Base-by-base conservation (phyloP, 2,329 filamentous ascomycete genomes). In the Thermoascus crustaceus region DNA sequence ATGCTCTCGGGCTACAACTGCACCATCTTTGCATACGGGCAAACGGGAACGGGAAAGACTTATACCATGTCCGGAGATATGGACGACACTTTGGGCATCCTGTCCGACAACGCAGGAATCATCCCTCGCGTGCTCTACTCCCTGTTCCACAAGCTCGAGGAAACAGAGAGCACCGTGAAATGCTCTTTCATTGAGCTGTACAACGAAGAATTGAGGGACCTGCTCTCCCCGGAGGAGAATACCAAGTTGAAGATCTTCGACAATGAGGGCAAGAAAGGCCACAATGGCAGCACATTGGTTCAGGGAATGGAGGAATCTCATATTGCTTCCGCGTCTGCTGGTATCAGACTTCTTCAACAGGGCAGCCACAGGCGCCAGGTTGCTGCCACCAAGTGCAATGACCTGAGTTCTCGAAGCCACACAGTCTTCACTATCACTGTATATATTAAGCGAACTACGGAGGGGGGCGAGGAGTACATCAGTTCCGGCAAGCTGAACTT, bases 41-140 rank as follows among this genome's bases (percentile, higher is more conserved):
- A 98, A 60, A 98, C 91, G 0, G 91, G 91, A 29, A 98, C 91
- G 0, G 91, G 91, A 50, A 98, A 98, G 62, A 98, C 91, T 9
- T 98, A 98, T 62, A 98, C 91, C 16, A 98, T 98, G 91, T 94
- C 89, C 1, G 91, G 91, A 37, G 89, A 98, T 60, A 95, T 98
- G 78, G 85, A 76, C 9, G 85, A 95, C 49, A 85, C 78, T 0
- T 64, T 87, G 23, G 86, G 89, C 2, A 78, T 94, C 40, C 71
- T 94, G 9, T 89, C 89, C 1, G 91, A 96, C 55, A 82, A 80
- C 24, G 91, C 93, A 18, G 91, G 91, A 50, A 96, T 98, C 49
- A 91, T 98, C 43, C 93, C 93, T 16, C 81, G 93, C 32, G 86
- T 88, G 1, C 69, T 98, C 0, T 82, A 95, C 52, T 76, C 83